Percentiles rank a stretch among this genome's conserved stretches.
Conservation (phyloP, 139 green algal genomes). For the Haematococcus lacustris region DNA sequence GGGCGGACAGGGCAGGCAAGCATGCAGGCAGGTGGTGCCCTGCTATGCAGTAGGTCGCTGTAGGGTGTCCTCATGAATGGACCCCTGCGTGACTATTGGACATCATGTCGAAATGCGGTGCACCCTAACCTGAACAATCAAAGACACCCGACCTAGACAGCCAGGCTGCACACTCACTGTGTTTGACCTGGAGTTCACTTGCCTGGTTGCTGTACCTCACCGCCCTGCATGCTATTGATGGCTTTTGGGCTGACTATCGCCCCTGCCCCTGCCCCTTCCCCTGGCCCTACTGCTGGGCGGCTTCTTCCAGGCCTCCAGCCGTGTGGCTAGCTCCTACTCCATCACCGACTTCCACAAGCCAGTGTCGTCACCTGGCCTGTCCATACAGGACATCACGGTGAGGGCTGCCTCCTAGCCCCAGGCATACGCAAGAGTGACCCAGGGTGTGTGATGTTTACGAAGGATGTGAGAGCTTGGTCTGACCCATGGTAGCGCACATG, state of each 20-base stretch:
- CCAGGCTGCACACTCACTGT: too few species aligned
- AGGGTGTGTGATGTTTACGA: neutral
- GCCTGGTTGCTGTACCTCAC: neutral
- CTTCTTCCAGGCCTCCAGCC: neutral
- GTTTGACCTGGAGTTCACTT: too few species aligned
- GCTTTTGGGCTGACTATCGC: neutral
- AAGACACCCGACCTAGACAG: too few species aligned
- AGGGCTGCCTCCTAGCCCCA: neutral
- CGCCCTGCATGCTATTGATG: neutral
- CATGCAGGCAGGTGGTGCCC: too few species aligned
- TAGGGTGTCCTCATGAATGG: too few species aligned
- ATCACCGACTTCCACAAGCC: constrained; percentile 45
- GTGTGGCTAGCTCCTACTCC: constrained; percentile 18
- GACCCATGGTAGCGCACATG: neutral
- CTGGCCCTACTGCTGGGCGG: neutral
- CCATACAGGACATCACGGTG: constrained; percentile 9
- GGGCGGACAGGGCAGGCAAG: too few species aligned
- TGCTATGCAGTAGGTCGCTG: too few species aligned
- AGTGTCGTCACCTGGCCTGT: constrained; percentile 21
- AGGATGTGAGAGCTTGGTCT: neutral
- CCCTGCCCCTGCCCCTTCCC: neutral
- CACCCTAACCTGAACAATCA: too few species aligned
- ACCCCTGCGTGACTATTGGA: too few species aligned
- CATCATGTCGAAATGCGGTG: too few species aligned
- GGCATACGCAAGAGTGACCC: neutral